Conservation (phyloP, 2,329 filamentous ascomycete genomes). For the Talaromyces sp. region DNA sequence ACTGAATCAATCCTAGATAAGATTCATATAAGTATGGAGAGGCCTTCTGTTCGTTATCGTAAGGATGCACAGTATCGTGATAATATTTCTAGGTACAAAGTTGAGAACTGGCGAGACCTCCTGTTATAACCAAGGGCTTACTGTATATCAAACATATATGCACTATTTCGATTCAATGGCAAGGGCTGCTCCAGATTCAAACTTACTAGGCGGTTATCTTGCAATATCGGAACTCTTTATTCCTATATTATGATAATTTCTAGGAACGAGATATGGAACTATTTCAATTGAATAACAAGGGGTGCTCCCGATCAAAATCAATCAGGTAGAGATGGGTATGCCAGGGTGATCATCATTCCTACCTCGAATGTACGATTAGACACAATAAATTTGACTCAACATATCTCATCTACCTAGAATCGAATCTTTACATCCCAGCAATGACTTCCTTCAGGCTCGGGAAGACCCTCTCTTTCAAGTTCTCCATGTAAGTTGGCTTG, state of each 20-base stretch:
- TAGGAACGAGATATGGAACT: too few species aligned
- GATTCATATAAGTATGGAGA: too few species aligned
- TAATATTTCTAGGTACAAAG: neutral
- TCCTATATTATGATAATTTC: too few species aligned
- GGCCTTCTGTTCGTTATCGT: neutral
- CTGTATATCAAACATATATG: neutral
- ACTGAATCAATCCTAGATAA: too few species aligned
- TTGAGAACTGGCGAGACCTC: neutral
- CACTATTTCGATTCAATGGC: neutral
- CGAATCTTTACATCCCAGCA: neutral
- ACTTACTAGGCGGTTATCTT: neutral
- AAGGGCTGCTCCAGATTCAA: neutral
- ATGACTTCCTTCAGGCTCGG: neutral
- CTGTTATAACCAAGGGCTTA: neutral
- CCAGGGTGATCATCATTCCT: too few species aligned
- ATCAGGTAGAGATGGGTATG: too few species aligned
- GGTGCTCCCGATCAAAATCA: too few species aligned
- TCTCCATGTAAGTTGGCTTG: constrained; percentile 2
- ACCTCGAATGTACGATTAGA: too few species aligned
- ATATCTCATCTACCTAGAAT: neutral
- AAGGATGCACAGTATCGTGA: neutral
- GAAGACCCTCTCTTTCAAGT: neutral
- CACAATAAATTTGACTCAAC: too few species aligned
- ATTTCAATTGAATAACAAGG: too few species aligned
- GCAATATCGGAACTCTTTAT: too few species aligned